These are phyloP conservation scores for Dispira simplex DNA, from an alignment of 192 early-diverging fungal species.

Conservation along the genomic window DNA sequence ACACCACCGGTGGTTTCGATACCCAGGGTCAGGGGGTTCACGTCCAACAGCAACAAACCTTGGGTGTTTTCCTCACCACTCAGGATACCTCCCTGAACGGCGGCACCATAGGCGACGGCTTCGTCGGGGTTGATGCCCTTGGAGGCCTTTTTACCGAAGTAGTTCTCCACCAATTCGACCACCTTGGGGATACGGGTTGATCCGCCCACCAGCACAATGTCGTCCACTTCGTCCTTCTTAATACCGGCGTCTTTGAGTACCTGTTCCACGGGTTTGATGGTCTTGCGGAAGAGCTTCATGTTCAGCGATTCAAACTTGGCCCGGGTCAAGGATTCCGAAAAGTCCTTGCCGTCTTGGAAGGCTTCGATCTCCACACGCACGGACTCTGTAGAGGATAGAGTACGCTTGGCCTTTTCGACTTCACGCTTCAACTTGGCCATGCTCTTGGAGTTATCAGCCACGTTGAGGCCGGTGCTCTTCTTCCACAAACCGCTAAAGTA, in stretches of 20 bases:
- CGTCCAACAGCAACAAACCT: conserved; percentile 74
- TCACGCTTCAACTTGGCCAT: conserved; percentile 99
- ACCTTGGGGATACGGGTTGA: conserved; percentile 99
- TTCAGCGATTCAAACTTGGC: conserved; percentile 97
- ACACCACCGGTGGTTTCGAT: conserved; percentile 97
- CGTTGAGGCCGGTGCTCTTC: conserved; percentile 41
- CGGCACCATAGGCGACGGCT: conserved; percentile 96
- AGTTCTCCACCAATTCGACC: conserved; percentile 79
- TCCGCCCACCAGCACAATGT: conserved; percentile 95
- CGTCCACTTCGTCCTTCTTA: conserved; percentile 74
- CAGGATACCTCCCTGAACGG: conserved; percentile 88
- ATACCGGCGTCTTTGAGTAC: conserved; percentile 84
- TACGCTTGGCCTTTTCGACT: conserved; percentile 95
- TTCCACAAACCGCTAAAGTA: conserved; percentile 60
- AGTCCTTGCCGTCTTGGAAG: conserved; percentile 69
- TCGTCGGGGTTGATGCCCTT: conserved; percentile 99
- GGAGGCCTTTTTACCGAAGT: conserved; percentile 91
- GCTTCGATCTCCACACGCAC: conserved; percentile 89
- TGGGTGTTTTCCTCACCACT: conserved; percentile 47
- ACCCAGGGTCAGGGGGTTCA: conserved; percentile 92
- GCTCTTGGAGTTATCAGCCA: conserved; percentile 68
- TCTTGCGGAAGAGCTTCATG: conserved; percentile 84
- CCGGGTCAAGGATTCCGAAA: conserved; percentile 86
- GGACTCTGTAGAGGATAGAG: conserved; percentile 84
- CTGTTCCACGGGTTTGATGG: conserved; percentile 85